Conservation (phyloP, 257 asterid species). For the Vinca minor region DNA sequence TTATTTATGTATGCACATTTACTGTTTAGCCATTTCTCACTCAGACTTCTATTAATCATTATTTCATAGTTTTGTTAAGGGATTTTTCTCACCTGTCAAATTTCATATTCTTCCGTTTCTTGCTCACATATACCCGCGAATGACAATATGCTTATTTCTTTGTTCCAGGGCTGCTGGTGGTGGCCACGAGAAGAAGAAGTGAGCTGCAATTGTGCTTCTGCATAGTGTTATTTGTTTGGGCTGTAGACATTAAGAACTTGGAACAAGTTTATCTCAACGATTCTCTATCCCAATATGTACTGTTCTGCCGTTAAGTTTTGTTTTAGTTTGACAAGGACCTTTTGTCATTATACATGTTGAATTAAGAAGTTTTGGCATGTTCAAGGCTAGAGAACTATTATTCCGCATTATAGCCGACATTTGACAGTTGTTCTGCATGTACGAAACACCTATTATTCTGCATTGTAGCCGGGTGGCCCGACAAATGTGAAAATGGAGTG, state of each 20-base stretch:
- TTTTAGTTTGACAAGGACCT: background rate
- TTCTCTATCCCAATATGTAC: background rate
- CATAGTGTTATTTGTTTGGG: background rate
- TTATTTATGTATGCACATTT: background rate
- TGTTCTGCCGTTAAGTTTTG: background rate
- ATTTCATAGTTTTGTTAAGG: background rate
- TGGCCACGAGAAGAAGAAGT: conserved; percentile 26
- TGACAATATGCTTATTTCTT: background rate
- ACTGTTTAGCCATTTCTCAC: no score
- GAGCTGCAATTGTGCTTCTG: conserved; percentile 5
- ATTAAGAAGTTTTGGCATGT: background rate
- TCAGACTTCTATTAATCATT: background rate
- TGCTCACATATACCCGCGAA: background rate
- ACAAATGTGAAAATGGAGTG: no score
- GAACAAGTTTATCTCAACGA: background rate
- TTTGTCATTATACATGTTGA: background rate
- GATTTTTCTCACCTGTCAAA: background rate
- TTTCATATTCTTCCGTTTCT: background rate
- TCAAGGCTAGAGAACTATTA: background rate
- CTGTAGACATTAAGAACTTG: conserved; percentile 4
- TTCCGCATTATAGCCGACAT: no score
- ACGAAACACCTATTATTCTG: no score
- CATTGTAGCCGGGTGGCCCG: no score
- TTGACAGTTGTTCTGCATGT: no score
- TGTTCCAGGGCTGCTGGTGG: conserved; percentile 22